Conservation (phyloP, 768 basidiomycete genomes). For the Punctularia strigosozonata region DNA sequence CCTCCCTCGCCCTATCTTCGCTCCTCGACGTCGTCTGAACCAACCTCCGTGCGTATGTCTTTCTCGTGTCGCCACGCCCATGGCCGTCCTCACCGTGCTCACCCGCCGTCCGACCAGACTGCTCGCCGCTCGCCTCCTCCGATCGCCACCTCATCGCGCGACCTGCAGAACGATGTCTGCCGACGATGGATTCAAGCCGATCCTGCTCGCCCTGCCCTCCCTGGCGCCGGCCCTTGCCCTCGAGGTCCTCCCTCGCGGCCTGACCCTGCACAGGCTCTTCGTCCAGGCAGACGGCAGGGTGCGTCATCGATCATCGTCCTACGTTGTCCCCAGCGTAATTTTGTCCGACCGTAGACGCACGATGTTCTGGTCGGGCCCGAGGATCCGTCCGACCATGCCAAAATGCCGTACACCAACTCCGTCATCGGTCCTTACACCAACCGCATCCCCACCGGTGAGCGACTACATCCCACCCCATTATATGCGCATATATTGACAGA, state of each 20-base stretch:
- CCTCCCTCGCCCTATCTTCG: too few species aligned
- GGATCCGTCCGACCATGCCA: slow-evolving; percentile 40
- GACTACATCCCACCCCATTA: too few species aligned
- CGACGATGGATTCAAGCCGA: not conserved
- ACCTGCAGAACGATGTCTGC: too few species aligned
- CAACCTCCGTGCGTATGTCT: too few species aligned
- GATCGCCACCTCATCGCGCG: too few species aligned
- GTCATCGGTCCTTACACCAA: slow-evolving; percentile 67
- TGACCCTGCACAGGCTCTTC: slow-evolving; percentile 58
- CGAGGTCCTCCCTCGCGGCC: slow-evolving; percentile 54
- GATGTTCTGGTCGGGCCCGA: slow-evolving; percentile 71
- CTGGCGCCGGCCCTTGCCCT: slow-evolving; percentile 2
- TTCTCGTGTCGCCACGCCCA: too few species aligned
- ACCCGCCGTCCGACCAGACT: too few species aligned
- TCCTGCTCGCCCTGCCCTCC: slow-evolving; percentile 6
- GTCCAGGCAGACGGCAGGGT: slow-evolving; percentile 57
- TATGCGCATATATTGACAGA: too few species aligned
- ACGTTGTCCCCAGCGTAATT: not conserved
- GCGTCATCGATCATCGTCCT: slow-evolving; percentile 8
- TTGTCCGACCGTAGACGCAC: slow-evolving; percentile 41
- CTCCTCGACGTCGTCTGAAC: too few species aligned
- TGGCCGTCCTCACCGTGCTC: too few species aligned
- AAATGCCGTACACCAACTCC: slow-evolving; percentile 61
- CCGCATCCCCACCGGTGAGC: slow-evolving; percentile 56
- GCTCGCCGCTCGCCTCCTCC: too few species aligned